phyloP scores from a whole-genome alignment of 2,329 filamentous ascomycete genomes.

The Teratosphaeriaceae sp. region DNA sequence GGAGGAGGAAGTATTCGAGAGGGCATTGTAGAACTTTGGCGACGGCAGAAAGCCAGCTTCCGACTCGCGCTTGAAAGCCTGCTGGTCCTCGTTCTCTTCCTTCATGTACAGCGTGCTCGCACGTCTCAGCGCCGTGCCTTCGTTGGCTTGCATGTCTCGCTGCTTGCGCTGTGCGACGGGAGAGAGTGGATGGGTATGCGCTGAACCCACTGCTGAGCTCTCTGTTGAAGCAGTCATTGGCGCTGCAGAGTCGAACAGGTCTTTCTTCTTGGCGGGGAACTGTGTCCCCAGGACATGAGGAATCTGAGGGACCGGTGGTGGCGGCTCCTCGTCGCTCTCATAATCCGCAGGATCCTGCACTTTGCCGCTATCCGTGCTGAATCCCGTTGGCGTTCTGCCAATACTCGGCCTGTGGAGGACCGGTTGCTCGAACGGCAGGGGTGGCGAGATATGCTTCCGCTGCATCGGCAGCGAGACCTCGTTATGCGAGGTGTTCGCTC shows the following conservation, averaged over 20 bases:
- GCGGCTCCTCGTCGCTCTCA: background rate
- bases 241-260: background rate
- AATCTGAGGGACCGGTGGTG: background rate
- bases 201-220: background rate
- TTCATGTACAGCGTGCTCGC: slow-evolving; percentile 25
- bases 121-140: slow-evolving; percentile 26
- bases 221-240: slow-evolving; percentile 3
- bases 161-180: slow-evolving; percentile 12
- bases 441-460: slow-evolving; percentile 17
- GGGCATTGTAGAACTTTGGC: slow-evolving; percentile 11
- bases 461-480: slow-evolving; percentile 21
- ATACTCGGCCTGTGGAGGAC: slow-evolving; percentile 15
- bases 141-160: slow-evolving; percentile 23
- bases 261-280: background rate
- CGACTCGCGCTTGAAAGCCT: slow-evolving; percentile 2
- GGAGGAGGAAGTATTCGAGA: slow-evolving; percentile 7
- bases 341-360: background rate
- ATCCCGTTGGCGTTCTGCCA: slow-evolving; percentile 22
- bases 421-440: slow-evolving; percentile 5
- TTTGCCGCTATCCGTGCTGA: slow-evolving; percentile 6
- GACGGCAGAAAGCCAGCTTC: slow-evolving; percentile 11
- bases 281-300: background rate
- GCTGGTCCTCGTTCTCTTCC: slow-evolving; percentile 17
- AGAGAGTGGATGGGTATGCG: slow-evolving; percentile 12
- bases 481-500: slow-evolving; percentile 20